These are phyloP conservation scores for Baorangia bicolor DNA, from an alignment of 768 basidiomycete genomes.

Conservation along the genomic window DNA sequence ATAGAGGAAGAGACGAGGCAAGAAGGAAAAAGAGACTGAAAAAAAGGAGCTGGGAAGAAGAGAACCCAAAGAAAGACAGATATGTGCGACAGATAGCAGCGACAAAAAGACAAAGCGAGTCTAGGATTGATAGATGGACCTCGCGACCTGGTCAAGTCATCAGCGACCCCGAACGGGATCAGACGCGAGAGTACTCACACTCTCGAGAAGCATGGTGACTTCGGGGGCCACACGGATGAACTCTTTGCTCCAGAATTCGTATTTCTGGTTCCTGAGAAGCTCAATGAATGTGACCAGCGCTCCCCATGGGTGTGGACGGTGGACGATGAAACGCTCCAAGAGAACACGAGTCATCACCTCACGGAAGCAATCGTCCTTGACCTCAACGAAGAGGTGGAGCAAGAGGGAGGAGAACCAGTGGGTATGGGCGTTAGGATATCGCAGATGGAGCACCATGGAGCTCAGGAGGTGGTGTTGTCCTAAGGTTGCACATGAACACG, in stretches of 20 bases:
- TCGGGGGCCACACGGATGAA: constrained; percentile 85
- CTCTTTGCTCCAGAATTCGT: constrained; percentile 88
- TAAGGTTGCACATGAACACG: constrained; percentile 30
- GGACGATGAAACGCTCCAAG: constrained; percentile 90
- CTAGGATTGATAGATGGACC: constrained; percentile 77
- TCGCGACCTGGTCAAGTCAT: constrained; percentile 56
- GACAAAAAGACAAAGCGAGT: constrained; percentile 55
- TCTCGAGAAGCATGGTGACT: constrained; percentile 81
- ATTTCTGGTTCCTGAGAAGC: constrained; percentile 84
- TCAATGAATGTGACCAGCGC: constrained; percentile 92
- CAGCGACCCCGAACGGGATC: neutral
- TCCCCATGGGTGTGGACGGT: constrained; percentile 97
- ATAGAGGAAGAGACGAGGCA: constrained; percentile 31
- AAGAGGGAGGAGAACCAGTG: constrained; percentile 95
- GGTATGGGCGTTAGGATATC: constrained; percentile 98
- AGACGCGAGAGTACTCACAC: constrained; percentile 48
- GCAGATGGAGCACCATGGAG: constrained; percentile 90
- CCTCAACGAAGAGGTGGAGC: constrained; percentile 81
- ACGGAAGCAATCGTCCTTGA: constrained; percentile 71
- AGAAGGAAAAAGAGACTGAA: constrained; percentile 5
- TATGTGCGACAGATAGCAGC: constrained; percentile 81
- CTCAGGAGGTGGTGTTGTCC: constrained; percentile 95
- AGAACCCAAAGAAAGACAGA: constrained; percentile 65
- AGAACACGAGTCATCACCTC: constrained; percentile 88
- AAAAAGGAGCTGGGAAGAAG: constrained; percentile 20